phyloP scores from a whole-genome alignment of 768 basidiomycete species.

The Termitomyces sp. region DNA sequence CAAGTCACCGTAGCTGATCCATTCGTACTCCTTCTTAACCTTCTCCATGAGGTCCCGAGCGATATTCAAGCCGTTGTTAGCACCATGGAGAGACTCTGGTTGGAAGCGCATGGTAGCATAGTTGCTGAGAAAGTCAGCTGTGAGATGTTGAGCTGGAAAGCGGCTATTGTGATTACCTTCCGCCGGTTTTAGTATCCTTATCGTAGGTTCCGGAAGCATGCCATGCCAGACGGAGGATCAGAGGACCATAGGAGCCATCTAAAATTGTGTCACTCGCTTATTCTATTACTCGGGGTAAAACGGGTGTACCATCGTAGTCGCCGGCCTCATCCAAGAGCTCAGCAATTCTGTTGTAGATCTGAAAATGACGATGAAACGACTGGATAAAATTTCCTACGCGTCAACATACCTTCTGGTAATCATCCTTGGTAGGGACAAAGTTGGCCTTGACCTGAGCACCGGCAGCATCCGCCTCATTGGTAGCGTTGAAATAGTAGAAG shows the following conservation, averaged over 20 bases:
- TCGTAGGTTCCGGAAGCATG: constrained; percentile 93
- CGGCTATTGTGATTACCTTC: constrained; percentile 49
- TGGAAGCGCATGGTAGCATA: constrained; percentile 98
- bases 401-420: constrained; percentile 76
- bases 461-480: constrained; percentile 48
- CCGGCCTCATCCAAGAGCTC: constrained; percentile 70
- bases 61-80: constrained; percentile 77
- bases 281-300: constrained; percentile 10
- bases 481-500: constrained; percentile 55
- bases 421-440: constrained; percentile 72
- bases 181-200: constrained; percentile 69
- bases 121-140: constrained; percentile 51
- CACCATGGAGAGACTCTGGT: constrained; percentile 79
- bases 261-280: constrained; percentile 4
- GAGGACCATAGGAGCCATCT: constrained; percentile 89
- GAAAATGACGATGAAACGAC: background rate
- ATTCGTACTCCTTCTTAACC: constrained; percentile 81
- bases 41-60: constrained; percentile 83
- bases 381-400: constrained; percentile 1
- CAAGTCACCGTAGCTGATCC: constrained; percentile 95
- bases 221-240: constrained; percentile 90
- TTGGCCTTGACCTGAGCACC: constrained; percentile 58
- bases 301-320: constrained; percentile 73
- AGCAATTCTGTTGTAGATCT: constrained; percentile 92
- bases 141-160: background rate